Evolutionary conservation across 345 rosid genomes (phyloP), one percentile per base, ranked within the genome.

Genomic region (Linum trigynum): DNA sequence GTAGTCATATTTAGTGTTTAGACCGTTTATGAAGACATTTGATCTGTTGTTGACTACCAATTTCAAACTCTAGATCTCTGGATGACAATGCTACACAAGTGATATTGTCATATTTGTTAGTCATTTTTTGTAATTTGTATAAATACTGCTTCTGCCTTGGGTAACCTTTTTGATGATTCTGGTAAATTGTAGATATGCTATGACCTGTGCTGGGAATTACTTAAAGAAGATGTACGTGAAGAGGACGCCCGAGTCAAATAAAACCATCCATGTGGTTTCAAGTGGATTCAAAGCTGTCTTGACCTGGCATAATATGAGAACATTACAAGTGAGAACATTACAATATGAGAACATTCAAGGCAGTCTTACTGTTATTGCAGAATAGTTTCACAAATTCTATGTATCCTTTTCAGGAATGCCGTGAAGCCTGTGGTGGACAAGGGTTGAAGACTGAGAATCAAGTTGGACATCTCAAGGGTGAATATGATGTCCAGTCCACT

Each of bases 341-440:
- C 14, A 48, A 48, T 48, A 12, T 2, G 14, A 23, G 32, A 23
- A 23, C 32, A 23, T 9, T 48, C 53, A 2, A 3, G 53, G 53
- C 55, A 69, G 39, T 42, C 48, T 17, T 12, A 39, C 39, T 48
- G 12, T 51, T 55, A 5, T 15, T 43, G 4, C 7, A 35, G 43
- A 64, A 61, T 40, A 2, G 39, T 57, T 14, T 62, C 12, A 48
- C 43, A 55, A 53, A 61, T 50, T 17, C 64, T n/a, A 5, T 60
- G 57, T 51, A 38, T 17, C 48, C 38, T 45, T 59, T 45, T 61
- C 3, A 89, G 98, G 98, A 92, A 84, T 90, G 98, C 23, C 98
- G 96, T 68, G 98, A 92, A 84, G 98, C 97, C 57, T 84, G 90
- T 67, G 97, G 96, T 76, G 98, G 97, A 61, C 98, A 92, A 78